Evolutionary conservation across 257 asterid genomes (phyloP).

Genomic region (Nicotiana sylvestris): DNA sequence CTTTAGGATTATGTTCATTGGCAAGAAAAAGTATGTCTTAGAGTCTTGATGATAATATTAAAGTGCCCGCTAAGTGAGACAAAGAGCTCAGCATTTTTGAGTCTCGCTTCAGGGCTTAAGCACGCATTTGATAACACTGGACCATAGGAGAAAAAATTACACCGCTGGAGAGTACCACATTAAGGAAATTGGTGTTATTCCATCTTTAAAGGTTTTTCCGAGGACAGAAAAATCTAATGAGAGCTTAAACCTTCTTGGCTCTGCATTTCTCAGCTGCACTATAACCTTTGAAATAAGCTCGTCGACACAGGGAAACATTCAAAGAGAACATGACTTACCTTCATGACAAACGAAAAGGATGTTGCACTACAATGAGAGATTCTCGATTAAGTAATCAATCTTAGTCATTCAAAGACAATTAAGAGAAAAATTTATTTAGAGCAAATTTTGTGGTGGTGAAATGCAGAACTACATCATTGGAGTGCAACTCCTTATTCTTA

Average conservation of each 20-base stretch:
- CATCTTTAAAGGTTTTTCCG: neutral
- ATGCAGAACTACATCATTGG: neutral
- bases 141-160: neutral
- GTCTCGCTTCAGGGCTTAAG: no score
- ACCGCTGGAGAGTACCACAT: no score
- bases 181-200: neutral
- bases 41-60: no score
- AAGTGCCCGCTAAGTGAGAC: no score
- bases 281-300: neutral
- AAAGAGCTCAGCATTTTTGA: no score
- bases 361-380: neutral
- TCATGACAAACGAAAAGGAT: neutral
- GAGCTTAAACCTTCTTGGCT: neutral
- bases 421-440: no score
- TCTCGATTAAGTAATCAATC: neutral
- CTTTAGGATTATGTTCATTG: no score
- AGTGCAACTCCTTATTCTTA: neutral
- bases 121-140: neutral
- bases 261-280: neutral
- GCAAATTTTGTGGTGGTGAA: neutral
- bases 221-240: neutral
- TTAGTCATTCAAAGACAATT: neutral
- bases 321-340: neutral
- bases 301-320: neutral
- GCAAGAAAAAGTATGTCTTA: no score